Conservation (phyloP, 768 basidiomycete species). For the Kwoniella dendrophila region DNA sequence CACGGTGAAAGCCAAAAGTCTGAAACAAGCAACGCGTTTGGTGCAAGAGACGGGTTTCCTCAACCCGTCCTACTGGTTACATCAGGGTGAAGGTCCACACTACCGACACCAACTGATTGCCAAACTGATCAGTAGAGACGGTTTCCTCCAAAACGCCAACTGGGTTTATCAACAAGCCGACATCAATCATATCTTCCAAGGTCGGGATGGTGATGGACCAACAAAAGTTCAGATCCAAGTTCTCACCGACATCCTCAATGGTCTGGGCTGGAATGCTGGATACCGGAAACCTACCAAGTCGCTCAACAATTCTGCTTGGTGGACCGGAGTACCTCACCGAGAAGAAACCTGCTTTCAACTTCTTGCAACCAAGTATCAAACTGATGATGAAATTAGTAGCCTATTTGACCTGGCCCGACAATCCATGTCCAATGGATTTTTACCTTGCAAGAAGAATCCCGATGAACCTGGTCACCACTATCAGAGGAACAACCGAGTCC, state of each 20-base stretch:
- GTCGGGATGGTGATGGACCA: not conserved
- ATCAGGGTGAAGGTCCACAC: not conserved
- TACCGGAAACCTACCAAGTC: not conserved
- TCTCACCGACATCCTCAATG: not conserved
- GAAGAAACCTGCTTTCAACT: no score
- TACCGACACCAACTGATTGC: not conserved
- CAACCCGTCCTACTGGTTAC: slow-evolving; percentile 24
- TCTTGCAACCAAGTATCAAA: no score
- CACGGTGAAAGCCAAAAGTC: slow-evolving; percentile 21
- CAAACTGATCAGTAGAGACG: slow-evolving; percentile 12
- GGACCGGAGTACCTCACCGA: no score
- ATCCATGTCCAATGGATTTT: no score
- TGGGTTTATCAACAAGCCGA: slow-evolving; percentile 31
- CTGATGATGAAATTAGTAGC: no score
- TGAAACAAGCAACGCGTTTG: slow-evolving; percentile 1
- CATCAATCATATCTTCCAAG: not conserved
- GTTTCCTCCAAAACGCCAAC: slow-evolving; percentile 30
- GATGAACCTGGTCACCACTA: no score
- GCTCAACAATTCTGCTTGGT: not conserved
- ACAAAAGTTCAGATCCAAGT: not conserved
- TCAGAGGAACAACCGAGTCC: no score
- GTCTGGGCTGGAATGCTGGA: not conserved
- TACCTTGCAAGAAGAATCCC: no score
- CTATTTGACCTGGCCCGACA: no score
- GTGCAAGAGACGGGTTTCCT: slow-evolving; percentile 21